Evolutionary conservation across 2,329 filamentous ascomycete species (phyloP).

Genomic region (Grosmannia huntii): DNA sequence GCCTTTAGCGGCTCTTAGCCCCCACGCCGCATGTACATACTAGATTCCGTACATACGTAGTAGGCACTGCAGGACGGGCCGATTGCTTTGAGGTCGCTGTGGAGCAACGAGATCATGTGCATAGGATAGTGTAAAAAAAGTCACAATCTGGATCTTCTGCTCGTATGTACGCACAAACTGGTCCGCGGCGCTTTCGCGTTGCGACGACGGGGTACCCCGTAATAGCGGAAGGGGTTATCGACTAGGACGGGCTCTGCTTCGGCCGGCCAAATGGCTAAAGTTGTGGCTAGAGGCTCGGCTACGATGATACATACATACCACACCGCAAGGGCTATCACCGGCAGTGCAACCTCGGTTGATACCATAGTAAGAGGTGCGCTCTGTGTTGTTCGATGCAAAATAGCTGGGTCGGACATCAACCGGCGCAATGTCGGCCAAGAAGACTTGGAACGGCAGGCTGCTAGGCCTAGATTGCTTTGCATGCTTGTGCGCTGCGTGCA

Average conservation of each 20-base stretch:
- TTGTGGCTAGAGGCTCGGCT: background rate
- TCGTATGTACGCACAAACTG: too few relatives aligned
- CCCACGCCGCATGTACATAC: background rate
- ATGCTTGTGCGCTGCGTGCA: background rate
- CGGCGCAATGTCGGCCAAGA: background rate
- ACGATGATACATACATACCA: background rate
- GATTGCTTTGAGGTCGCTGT: background rate
- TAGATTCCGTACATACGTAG: background rate
- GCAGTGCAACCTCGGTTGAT: background rate
- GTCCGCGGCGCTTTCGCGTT: too few relatives aligned
- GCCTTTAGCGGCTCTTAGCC: background rate
- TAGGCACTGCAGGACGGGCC: slow-evolving; percentile 1
- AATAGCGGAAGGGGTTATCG: too few relatives aligned
- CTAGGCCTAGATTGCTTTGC: background rate
- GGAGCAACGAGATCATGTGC: background rate
- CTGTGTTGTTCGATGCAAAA: too few relatives aligned
- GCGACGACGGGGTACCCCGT: too few relatives aligned
- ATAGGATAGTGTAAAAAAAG: too few relatives aligned
- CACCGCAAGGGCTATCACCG: background rate
- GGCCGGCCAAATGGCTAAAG: background rate
- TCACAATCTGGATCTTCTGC: too few relatives aligned
- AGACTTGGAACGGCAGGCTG: background rate
- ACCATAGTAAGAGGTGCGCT: too few relatives aligned
- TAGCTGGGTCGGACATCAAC: background rate
- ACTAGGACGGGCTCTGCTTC: too few relatives aligned